These are phyloP conservation scores for Phytophthora chlamydospora DNA, from an alignment of 352 stramenopile genomes.

Conservation along the genomic window DNA sequence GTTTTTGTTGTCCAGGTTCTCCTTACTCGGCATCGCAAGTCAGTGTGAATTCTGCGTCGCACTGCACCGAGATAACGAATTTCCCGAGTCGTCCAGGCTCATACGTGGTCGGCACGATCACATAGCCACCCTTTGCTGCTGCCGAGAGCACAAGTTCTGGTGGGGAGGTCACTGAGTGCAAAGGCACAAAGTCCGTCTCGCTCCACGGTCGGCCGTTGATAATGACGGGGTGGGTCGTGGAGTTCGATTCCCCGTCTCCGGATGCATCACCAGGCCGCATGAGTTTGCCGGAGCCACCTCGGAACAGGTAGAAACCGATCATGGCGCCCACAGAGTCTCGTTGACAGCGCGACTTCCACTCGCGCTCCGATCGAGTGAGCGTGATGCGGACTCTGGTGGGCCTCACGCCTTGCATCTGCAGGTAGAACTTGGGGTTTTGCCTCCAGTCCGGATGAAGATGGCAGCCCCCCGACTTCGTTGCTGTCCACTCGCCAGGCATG, in stretches of 20 bases:
- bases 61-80: conserved; percentile 88
- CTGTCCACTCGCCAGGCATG: conserved; percentile 79
- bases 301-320: conserved; percentile 92
- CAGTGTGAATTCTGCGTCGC: conserved; percentile 84
- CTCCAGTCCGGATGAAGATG: conserved; percentile 88
- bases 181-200: conserved; percentile 86
- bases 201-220: conserved; percentile 78
- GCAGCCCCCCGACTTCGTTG: conserved; percentile 62
- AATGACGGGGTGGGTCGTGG: conserved; percentile 45
- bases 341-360: conserved; percentile 85
- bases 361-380: conserved; percentile 78
- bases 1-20: not conserved
- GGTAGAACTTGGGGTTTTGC: conserved; percentile 87
- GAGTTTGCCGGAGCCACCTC: conserved; percentile 46
- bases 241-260: conserved; percentile 12
- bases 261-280: conserved; percentile 32
- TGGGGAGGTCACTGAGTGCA: conserved; percentile 76
- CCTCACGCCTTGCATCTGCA: conserved; percentile 75
- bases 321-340: conserved; percentile 87
- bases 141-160: conserved; percentile 63
- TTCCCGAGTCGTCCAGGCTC: conserved; percentile 75
- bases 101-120: conserved; percentile 91
- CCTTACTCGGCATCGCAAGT: conserved; percentile 39
- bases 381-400: conserved; percentile 80
- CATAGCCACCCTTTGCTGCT: conserved; percentile 83